Base-by-base conservation (phyloP, 2,329 filamentous ascomycete species). In the Epichloe festucae region DNA sequence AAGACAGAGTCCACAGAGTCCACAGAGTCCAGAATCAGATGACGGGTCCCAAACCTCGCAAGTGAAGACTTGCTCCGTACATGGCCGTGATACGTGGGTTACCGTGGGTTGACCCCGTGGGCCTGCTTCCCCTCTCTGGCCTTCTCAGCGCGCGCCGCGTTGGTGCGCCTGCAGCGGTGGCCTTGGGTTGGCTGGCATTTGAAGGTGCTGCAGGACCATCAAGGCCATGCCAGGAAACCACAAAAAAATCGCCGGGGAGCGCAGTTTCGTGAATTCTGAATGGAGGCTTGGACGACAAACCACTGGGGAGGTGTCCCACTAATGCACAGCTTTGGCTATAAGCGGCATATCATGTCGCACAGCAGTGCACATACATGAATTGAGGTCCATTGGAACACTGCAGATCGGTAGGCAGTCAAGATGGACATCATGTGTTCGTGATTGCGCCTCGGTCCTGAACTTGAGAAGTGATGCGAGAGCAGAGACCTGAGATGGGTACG, bases 151-250 rank as follows among this genome's bases (percentile, higher is more conserved):
- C 41, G 47, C 48, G 47, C 51, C 48, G 50, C 52, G 43, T 49
- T 40, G 48, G 46, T 53, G 42, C 43, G 43, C 41, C 44, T 47
- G 48, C 47, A 47, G 48, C 49, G 34, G 46, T 35, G 47, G 12
- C 39, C 49, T 34, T 46, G 48, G 50, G 48, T 51, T 54, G 54
- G 54, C 31, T 57, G 46, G 49, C 48, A 45, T 39, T 46, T 50
- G 44, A 41, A 47, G 42, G 49, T 49, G 53, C 53, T 53, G 55
- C 55, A 56, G 42, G 46, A 46, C 49, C 54, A 52, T 31, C 8
- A 31, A 10, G 27, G 7, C 27, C 27, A 31, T 10, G 27, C 1
- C 27, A 11, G 3, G 7, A 31, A 31, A 11, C 27, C 27, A 31
- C 27, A 31, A 31, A 31, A 31, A 31, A 31, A 31, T 31, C 27